phyloP scores from a whole-genome alignment of 345 rosid genomes.

The Murraya koenigii region DNA sequence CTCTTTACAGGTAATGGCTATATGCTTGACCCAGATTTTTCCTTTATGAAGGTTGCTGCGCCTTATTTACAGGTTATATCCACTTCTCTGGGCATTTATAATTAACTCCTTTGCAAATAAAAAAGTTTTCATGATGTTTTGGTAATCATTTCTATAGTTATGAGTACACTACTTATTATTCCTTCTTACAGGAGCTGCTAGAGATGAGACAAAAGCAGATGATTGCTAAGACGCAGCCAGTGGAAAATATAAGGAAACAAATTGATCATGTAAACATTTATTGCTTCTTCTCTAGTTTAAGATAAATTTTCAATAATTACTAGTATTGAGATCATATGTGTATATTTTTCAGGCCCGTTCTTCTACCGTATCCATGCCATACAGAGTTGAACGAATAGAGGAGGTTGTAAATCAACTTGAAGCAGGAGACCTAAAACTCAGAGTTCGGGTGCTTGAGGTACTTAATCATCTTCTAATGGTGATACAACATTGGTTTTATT shows the following conservation, averaged over 20 bases:
- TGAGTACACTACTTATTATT: neutral
- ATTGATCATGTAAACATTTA: conserved; percentile 65
- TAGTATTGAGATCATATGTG: neutral
- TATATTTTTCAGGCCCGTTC: conserved; percentile 61
- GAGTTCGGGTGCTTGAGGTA: conserved; percentile 95
- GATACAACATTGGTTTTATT: neutral
- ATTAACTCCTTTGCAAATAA: neutral
- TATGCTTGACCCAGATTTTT: conserved; percentile 77
- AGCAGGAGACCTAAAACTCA: conserved; percentile 79
- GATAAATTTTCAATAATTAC: neutral
- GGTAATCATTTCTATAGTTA: neutral
- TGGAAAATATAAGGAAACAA: conserved; percentile 76
- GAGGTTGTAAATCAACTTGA: conserved; percentile 87
- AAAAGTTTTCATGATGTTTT: neutral
- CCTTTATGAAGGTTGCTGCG: conserved; percentile 81
- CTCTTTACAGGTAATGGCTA: conserved; percentile 70
- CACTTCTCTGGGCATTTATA: conserved; percentile 1
- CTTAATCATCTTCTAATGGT: neutral
- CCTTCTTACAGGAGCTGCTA: conserved; percentile 66
- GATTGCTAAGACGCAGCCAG: conserved; percentile 53
- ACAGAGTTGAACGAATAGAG: conserved; percentile 73
- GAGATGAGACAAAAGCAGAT: conserved; percentile 49
- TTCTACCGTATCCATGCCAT: conserved; percentile 81
- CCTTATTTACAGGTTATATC: conserved; percentile 80
- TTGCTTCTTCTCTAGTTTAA: conserved; percentile 5